Percentiles rank a stretch among this genome's conserved stretches.
Evolutionary conservation across 1,284 basidiomycete species (phyloP).

Genomic region (Cerioporus squamosus): DNA sequence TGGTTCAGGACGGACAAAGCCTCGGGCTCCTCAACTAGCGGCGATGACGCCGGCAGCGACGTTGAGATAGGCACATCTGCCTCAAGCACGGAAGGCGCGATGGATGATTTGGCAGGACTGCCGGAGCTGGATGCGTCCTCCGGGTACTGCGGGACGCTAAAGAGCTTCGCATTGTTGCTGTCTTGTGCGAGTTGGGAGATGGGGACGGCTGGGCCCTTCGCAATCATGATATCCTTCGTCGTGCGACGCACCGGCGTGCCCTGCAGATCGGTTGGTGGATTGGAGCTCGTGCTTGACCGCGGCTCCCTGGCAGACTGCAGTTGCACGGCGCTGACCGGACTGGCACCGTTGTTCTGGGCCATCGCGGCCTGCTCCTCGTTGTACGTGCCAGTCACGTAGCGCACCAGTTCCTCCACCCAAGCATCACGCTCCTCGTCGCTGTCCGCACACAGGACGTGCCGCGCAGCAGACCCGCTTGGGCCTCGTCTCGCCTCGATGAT

Average conservation of each 20-base stretch:
- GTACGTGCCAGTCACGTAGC: slow-evolving; percentile 77
- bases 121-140: slow-evolving; percentile 33
- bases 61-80: slow-evolving; percentile 62
- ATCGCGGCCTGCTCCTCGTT: slow-evolving; percentile 56
- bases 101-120: slow-evolving; percentile 55
- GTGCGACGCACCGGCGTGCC: slow-evolving; percentile 41
- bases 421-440: slow-evolving; percentile 91
- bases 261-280: slow-evolving; percentile 38
- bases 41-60: slow-evolving; percentile 53
- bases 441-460: slow-evolving; percentile 95
- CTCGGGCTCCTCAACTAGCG: slow-evolving; percentile 46
- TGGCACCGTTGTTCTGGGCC: slow-evolving; percentile 23
- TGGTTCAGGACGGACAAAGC: slow-evolving; percentile 44
- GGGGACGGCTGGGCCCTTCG: slow-evolving; percentile 60
- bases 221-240: slow-evolving; percentile 62
- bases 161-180: slow-evolving; percentile 62
- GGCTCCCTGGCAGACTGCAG: slow-evolving; percentile 31
- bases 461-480: slow-evolving; percentile 70
- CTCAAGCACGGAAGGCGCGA: slow-evolving; percentile 48
- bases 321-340: slow-evolving; percentile 29
- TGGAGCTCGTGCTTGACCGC: slow-evolving; percentile 65
- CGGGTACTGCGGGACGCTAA: slow-evolving; percentile 45
- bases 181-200: slow-evolving; percentile 63
- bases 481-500: slow-evolving; percentile 87
- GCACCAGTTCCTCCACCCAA: slow-evolving; percentile 94